Conservation (phyloP, 1,284 basidiomycete species). For the Pseudozyma hubeiensis region DNA sequence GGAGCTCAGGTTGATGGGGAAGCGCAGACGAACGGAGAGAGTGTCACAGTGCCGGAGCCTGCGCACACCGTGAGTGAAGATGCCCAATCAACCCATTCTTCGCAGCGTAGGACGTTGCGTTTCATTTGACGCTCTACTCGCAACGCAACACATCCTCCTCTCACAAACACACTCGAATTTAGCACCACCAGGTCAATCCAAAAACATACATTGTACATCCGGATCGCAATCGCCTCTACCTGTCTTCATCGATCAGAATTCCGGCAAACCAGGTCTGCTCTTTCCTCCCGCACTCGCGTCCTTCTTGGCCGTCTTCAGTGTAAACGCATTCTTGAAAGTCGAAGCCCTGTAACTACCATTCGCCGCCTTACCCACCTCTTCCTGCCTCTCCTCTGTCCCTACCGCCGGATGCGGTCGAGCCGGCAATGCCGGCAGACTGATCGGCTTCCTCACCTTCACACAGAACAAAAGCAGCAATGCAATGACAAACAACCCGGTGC, state of each 20-base stretch:
- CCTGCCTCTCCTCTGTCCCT: background rate
- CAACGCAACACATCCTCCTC: background rate
- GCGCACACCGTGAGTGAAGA: conserved; percentile 4
- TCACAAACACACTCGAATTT: background rate
- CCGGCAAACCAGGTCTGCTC: conserved; percentile 20
- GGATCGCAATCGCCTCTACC: too few species aligned
- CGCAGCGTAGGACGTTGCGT: conserved; percentile 25
- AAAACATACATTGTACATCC: too few species aligned
- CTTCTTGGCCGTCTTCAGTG: conserved; percentile 21
- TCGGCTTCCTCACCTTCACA: conserved; percentile 55
- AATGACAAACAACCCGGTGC: conserved; percentile 37
- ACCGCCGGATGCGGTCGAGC: conserved; percentile 39
- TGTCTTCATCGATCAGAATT: background rate
- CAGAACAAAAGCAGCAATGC: conserved; percentile 34
- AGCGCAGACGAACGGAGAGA: background rate
- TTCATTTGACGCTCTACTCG: conserved; percentile 17
- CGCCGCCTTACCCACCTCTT: conserved; percentile 7
- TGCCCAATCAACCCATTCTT: conserved; percentile 32
- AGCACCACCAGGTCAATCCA: background rate
- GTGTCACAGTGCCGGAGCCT: background rate
- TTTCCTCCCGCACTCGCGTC: background rate
- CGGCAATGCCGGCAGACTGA: conserved; percentile 51
- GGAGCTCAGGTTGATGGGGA: too few species aligned
- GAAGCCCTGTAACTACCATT: conserved; percentile 24
- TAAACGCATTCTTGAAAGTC: conserved; percentile 32